Percentiles rank a stretch among this genome's conserved stretches.
Evolutionary conservation across 768 basidiomycete species (phyloP).

Genomic region (Lentinula detonsa): DNA sequence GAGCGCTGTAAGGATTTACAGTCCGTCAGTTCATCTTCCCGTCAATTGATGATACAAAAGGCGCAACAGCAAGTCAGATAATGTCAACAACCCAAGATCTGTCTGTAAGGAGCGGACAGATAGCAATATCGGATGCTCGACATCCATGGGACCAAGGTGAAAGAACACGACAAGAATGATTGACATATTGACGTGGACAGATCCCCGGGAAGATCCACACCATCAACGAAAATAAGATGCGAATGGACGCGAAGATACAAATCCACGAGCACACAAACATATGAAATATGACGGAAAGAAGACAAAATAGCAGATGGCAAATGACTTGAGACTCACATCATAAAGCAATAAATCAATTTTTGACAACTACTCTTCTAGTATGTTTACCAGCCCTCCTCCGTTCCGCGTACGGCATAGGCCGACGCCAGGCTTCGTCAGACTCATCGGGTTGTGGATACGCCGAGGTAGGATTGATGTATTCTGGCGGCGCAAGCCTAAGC

Average conservation of each 20-base stretch:
- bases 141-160: neutral
- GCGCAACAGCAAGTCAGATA: neutral
- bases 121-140: neutral
- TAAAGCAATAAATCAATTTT: slow-evolving; percentile 24
- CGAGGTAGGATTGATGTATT: neutral
- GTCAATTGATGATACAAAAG: neutral
- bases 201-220: neutral
- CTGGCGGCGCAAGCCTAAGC: neutral
- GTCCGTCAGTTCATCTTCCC: neutral
- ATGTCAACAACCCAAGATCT: slow-evolving; percentile 1
- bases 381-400: slow-evolving; percentile 77
- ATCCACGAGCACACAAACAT: neutral
- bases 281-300: neutral
- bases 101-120: neutral
- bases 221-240: neutral
- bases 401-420: slow-evolving; percentile 69
- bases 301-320: neutral
- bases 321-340: neutral
- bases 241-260: neutral
- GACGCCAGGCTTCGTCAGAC: slow-evolving; percentile 64
- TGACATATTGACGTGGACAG: neutral
- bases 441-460: slow-evolving; percentile 29
- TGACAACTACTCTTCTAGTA: slow-evolving; percentile 65
- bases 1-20: neutral
- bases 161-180: neutral